phyloP scores from a whole-genome alignment of 768 basidiomycete genomes.

The Rhizopogon vesiculosus region DNA sequence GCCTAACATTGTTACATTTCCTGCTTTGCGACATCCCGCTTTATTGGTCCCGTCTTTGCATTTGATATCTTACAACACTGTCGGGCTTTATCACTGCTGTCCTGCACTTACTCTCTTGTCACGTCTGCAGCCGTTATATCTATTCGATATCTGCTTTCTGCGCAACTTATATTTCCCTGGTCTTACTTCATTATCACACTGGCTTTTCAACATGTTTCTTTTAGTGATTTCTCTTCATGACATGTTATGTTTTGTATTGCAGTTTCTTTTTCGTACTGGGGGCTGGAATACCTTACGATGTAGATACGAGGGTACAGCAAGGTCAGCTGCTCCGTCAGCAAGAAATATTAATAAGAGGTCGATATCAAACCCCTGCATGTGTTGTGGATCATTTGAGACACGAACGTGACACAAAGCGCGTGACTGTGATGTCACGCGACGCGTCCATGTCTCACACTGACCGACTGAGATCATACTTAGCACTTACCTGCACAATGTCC shows the following conservation, averaged over 20 bases:
- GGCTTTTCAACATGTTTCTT: slow-evolving; percentile 8
- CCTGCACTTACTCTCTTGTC: slow-evolving; percentile 12
- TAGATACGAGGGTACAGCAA: too few relatives aligned
- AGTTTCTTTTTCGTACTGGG: slow-evolving; percentile 6
- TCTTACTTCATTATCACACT: background rate
- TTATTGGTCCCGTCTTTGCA: slow-evolving; percentile 3
- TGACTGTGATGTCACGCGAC: slow-evolving; percentile 30
- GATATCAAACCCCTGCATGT: too few relatives aligned
- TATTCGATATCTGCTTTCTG: slow-evolving; percentile 6
- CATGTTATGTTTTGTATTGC: slow-evolving; percentile 23
- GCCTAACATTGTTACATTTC: background rate
- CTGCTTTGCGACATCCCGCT: background rate
- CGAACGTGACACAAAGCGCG: slow-evolving; percentile 1
- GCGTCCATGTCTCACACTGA: slow-evolving; percentile 7
- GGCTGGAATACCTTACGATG: background rate
- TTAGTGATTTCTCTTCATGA: slow-evolving; percentile 6
- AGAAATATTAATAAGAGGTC: too few relatives aligned
- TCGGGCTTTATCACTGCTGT: slow-evolving; percentile 15
- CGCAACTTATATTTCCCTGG: slow-evolving; percentile 1
- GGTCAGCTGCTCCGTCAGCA: too few relatives aligned
- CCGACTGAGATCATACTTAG: too few relatives aligned
- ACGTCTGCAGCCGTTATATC: slow-evolving; percentile 7
- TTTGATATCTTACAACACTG: slow-evolving; percentile 24
- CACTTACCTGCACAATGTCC: slow-evolving; percentile 25
- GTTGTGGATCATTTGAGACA: too few relatives aligned